Conservation (phyloP, 2,329 filamentous ascomycete species). For the Proliferodiscus dingleyae region DNA sequence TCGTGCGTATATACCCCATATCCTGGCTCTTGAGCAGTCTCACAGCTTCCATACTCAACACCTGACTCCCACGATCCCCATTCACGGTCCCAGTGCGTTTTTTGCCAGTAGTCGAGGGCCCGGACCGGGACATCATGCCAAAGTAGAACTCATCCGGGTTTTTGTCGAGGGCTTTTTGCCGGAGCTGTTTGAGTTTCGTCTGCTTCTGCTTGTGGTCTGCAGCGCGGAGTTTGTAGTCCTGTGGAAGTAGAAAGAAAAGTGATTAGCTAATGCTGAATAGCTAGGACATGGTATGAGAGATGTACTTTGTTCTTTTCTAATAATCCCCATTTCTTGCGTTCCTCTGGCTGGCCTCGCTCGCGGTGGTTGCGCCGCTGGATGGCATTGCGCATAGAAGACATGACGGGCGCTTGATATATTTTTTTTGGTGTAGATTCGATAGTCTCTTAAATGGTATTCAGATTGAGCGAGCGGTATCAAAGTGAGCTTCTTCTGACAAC, state of each 20-base stretch:
- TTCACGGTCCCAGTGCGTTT: slow-evolving; percentile 51
- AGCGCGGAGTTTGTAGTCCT: slow-evolving; percentile 62
- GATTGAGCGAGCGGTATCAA: too few species aligned
- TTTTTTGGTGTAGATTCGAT: too few species aligned
- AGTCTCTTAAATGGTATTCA: too few species aligned
- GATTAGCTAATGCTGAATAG: too few species aligned
- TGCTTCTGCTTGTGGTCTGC: slow-evolving; percentile 65
- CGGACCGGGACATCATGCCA: slow-evolving; percentile 60
- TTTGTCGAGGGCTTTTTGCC: slow-evolving; percentile 57
- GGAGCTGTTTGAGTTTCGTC: slow-evolving; percentile 51
- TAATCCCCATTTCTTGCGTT: slow-evolving; percentile 81
- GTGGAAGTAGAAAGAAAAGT: too few species aligned
- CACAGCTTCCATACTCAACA: slow-evolving; percentile 52
- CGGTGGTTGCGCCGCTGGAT: slow-evolving; percentile 80
- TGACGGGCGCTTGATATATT: slow-evolving; percentile 22
- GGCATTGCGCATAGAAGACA: slow-evolving; percentile 59
- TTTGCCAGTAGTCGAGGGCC: slow-evolving; percentile 48
- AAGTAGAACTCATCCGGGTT: slow-evolving; percentile 73
- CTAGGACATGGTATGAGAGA: slow-evolving; percentile 3
- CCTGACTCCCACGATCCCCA: slow-evolving; percentile 53
- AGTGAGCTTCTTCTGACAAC: too few species aligned
- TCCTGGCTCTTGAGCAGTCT: slow-evolving; percentile 66
- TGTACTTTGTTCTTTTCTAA: slow-evolving; percentile 89
- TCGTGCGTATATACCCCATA: slow-evolving; percentile 58
- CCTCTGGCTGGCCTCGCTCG: slow-evolving; percentile 81